These are phyloP conservation scores for Moesziomyces sp. DNA, from an alignment of 1,284 basidiomycete species.

Conservation along the genomic window DNA sequence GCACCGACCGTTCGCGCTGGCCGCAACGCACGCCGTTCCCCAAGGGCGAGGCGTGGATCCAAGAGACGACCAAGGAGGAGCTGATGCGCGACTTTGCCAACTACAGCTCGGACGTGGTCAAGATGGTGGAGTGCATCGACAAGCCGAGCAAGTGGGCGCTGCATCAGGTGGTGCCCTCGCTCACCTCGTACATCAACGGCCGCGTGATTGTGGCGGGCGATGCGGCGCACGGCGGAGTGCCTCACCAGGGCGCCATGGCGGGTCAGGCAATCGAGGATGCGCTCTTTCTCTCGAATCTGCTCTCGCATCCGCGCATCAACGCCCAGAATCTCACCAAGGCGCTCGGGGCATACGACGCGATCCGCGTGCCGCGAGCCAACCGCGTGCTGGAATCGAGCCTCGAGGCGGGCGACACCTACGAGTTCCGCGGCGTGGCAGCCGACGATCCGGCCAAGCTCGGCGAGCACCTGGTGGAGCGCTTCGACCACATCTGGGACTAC, in stretches of 20 bases:
- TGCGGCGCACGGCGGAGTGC: constrained; percentile 75
- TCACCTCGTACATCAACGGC: constrained; percentile 71
- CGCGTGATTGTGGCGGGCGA: constrained; percentile 74
- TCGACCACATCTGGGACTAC: constrained; percentile 46
- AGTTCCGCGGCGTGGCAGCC: constrained; percentile 29
- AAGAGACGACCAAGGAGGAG: constrained; percentile 70
- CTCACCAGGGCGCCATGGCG: constrained; percentile 75
- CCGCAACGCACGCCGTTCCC: constrained; percentile 60
- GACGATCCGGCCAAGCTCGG: constrained; percentile 29
- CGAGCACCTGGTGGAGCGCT: constrained; percentile 25
- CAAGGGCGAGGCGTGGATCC: constrained; percentile 71
- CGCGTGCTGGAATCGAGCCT: constrained; percentile 52
- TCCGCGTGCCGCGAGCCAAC: constrained; percentile 56
- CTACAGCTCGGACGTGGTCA: constrained; percentile 72
- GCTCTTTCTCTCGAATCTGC: constrained; percentile 71
- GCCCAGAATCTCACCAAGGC: constrained; percentile 71
- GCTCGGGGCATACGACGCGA: constrained; percentile 49
- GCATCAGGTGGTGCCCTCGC: constrained; percentile 72
- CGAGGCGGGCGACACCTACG: constrained; percentile 53
- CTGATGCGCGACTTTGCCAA: constrained; percentile 71
- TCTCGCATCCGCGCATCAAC: constrained; percentile 71
- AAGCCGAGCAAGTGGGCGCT: constrained; percentile 75
- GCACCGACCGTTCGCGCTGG: constrained; percentile 70
- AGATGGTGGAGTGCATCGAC: constrained; percentile 70
- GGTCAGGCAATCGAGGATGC: constrained; percentile 77